Percentiles rank a stretch among this genome's conserved stretches.
Evolutionary conservation across 768 basidiomycete species (phyloP).

Genomic region (Daedaleopsis sinensis): DNA sequence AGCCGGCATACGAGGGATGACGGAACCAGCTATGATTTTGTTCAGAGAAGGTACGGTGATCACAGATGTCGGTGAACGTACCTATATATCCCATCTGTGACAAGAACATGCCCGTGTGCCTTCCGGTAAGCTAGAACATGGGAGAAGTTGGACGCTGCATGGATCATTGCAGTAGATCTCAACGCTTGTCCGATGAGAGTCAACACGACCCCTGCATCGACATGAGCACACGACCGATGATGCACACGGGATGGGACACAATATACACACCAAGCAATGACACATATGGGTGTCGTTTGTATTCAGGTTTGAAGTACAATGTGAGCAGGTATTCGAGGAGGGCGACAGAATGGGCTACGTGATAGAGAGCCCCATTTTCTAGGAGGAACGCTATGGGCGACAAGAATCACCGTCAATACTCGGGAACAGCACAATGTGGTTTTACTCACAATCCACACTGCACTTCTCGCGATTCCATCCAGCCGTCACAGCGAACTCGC

Average conservation of each 20-base stretch:
- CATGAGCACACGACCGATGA: neutral
- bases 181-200: slow-evolving; percentile 74
- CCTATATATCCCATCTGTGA: slow-evolving; percentile 90
- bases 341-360: slow-evolving; percentile 79
- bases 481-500: slow-evolving; percentile 93
- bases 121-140: slow-evolving; percentile 84
- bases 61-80: slow-evolving; percentile 32
- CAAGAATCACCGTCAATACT: neutral
- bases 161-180: slow-evolving; percentile 94
- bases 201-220: slow-evolving; percentile 59
- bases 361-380: slow-evolving; percentile 87
- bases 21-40: slow-evolving; percentile 66
- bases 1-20: slow-evolving; percentile 96
- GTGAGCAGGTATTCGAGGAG: slow-evolving; percentile 79
- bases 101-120: slow-evolving; percentile 71
- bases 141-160: slow-evolving; percentile 91
- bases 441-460: slow-evolving; percentile 83
- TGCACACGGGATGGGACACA: slow-evolving; percentile 22
- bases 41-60: slow-evolving; percentile 5
- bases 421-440: neutral
- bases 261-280: slow-evolving; percentile 63
- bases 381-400: slow-evolving; percentile 78
- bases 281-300: slow-evolving; percentile 62
- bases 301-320: slow-evolving; percentile 64
- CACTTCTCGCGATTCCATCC: slow-evolving; percentile 95